Percentiles rank a stretch among this genome's conserved stretches.
phyloP scores from a whole-genome alignment of 179 eudicot genomes.

The Silene coronaria region DNA sequence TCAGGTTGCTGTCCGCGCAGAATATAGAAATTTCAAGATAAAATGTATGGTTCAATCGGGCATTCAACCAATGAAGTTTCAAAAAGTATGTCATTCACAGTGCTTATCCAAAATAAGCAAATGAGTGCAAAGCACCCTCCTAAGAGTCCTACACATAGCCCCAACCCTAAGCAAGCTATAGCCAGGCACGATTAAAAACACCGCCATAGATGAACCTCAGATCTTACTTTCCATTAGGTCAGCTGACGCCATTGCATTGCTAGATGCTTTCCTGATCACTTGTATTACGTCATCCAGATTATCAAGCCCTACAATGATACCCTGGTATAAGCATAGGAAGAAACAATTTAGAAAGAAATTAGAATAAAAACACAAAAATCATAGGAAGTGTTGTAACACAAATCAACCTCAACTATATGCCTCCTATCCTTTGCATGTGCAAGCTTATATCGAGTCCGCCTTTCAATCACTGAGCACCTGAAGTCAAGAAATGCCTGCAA shows the following conservation, averaged over 20 bases:
- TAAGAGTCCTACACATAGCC: not conserved
- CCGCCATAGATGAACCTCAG: not conserved
- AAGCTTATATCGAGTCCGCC: slow-evolving; percentile 76
- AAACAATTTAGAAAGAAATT: slow-evolving; percentile 11
- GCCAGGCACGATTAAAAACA: not conserved
- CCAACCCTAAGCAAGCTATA: not conserved
- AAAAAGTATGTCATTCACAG: not conserved
- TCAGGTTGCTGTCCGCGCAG: not conserved
- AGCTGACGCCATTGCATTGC: slow-evolving; percentile 58
- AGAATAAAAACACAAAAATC: not conserved
- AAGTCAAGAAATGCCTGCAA: slow-evolving; percentile 87
- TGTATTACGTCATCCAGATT: slow-evolving; percentile 72
- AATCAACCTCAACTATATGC: slow-evolving; percentile 76
- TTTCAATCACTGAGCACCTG: slow-evolving; percentile 76
- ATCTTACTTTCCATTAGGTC: slow-evolving; percentile 59
- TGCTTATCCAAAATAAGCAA: not conserved
- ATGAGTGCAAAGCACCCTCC: not conserved
- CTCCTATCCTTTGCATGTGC: slow-evolving; percentile 77
- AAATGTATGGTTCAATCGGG: not conserved
- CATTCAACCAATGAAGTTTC: not conserved
- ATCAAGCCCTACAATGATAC: slow-evolving; percentile 80
- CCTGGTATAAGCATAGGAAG: slow-evolving; percentile 37
- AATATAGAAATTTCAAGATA: not conserved
- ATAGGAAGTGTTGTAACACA: not conserved
- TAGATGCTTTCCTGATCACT: slow-evolving; percentile 70